Evolutionary conservation across 202 grass and related monocot species (phyloP).

Genomic region (Alloteropsis angusta): DNA sequence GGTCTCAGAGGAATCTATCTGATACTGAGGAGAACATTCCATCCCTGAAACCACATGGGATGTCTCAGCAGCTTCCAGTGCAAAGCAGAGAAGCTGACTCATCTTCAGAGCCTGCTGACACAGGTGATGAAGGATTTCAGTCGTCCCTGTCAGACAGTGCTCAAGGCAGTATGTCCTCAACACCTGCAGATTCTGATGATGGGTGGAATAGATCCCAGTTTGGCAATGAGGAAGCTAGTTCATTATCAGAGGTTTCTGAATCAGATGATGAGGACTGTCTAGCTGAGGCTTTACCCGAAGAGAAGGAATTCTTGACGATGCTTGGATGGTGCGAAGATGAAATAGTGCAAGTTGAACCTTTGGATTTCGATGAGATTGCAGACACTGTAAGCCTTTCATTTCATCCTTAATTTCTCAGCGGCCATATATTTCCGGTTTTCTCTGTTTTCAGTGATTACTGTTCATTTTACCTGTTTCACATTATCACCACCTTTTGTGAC

Average conservation of each 20-base stretch:
- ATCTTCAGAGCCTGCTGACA: conserved; percentile 31
- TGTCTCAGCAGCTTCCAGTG: conserved; percentile 22
- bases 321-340: conserved; percentile 59
- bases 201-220: conserved; percentile 37
- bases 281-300: conserved; percentile 27
- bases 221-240: conserved; percentile 40
- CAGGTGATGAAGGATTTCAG: conserved; percentile 34
- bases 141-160: conserved; percentile 17
- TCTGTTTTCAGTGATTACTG: neutral
- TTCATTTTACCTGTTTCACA: neutral
- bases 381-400: conserved; percentile 38
- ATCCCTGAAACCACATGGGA: conserved; percentile 8
- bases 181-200: conserved; percentile 46
- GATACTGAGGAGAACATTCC: conserved; percentile 39
- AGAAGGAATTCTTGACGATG: conserved; percentile 33
- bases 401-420: conserved; percentile 9
- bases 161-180: conserved; percentile 33
- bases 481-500: neutral
- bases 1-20: conserved; percentile 30
- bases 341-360: conserved; percentile 36
- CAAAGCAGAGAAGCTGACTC: conserved; percentile 15
- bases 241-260: conserved; percentile 39
- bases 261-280: conserved; percentile 24
- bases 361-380: conserved; percentile 41
- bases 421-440: neutral